Base-by-base conservation (phyloP, 2,329 filamentous ascomycete species). In the Periconia sp. region DNA sequence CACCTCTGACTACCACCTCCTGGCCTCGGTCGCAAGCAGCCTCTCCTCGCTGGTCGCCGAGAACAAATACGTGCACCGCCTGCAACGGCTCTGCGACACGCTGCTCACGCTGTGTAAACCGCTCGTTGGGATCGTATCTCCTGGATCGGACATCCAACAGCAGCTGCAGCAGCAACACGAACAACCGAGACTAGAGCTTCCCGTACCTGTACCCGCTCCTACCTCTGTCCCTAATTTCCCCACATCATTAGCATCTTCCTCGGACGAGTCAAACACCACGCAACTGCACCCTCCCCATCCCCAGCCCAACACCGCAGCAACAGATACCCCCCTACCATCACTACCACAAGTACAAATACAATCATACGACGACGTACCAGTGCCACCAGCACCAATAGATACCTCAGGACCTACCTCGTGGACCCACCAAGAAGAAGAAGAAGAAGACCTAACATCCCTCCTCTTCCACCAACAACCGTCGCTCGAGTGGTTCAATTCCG, bases 401-500 rank as follows among this genome's bases (percentile, higher is more conserved):
- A n/a, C n/a, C n/a, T n/a, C n/a, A n/a, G n/a, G n/a, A n/a, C n/a
- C n/a, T n/a, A n/a, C n/a, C n/a, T n/a, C n/a, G n/a, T n/a, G n/a
- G n/a, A n/a, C n/a, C n/a, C n/a, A n/a, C n/a, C n/a, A n/a, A n/a
- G n/a, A n/a, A n/a, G n/a, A n/a, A n/a, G n/a, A 66, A 62, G 63
- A 68, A 7, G 68, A 72, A 20, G 66, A 70, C 31, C 69, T 70
- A 65, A 69, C 71, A 64, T 68, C 60, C 62, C 66, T 69, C 46
- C 50, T 72, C 40, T 71, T 71, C 44, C 66, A 70, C 45, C 64
- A 61, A 9, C 67, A 71, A 30, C 69, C 69, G 10, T 70, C 64
- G 8, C 51, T 72, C 18, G 68, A 72, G 19, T 72, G 69, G 69
- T 70, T 72, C 49, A 68, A 69, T 18, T 61, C 67, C 5, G 66